Evolutionary conservation across 164 flowering plant species (phyloP), one percentile per base, ranked within the genome.

Genomic region (Stephania cephalantha): DNA sequence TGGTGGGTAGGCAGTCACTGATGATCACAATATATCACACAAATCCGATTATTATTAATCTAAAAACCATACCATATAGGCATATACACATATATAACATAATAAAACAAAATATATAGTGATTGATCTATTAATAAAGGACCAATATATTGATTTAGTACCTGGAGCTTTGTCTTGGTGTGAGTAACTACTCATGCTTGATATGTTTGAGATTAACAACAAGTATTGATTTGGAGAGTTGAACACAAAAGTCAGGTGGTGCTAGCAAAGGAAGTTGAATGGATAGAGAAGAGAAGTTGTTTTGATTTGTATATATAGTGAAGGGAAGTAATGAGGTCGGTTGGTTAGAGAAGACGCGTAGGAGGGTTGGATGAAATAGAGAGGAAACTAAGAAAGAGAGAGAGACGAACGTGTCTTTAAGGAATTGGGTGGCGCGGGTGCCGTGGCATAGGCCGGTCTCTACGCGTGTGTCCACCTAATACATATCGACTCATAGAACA

Each of bases 1-100:
- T 9, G 69, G 70, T 45, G 76, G 61, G 29, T 64, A 64, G 25
- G 50, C 61, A 7, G 66, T 61, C 66, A 9, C 74, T 55, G 74
- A 72, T 52, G 30, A 30, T 9, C 5, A 71, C 18, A 11, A 70
- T 18, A 18, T 9, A 48, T 20, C 44, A 22, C 65, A 52, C 29
- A 2, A 71, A 9, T 25, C 25, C 25, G 25, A 52, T 9, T 13
- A 13, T 9, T 45, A 46, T 45, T 71, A 20, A 71, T 8, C 29
- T 42, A 55, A 55, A 53, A 20, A 6, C 30, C 9, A 50, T n/a
- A 15, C 10, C 35, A 71, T 44, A 69, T 44, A 20, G 0, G 13
- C n/a, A 25, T 64, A 25, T 0, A 25, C 25, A 25, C 25, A 25
- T 25, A 25, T 25, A 25, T 25, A 20, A 64, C 29, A 12, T 64